Conservation (phyloP, 2,329 filamentous ascomycete genomes). For the Claviceps fusiformis region DNA sequence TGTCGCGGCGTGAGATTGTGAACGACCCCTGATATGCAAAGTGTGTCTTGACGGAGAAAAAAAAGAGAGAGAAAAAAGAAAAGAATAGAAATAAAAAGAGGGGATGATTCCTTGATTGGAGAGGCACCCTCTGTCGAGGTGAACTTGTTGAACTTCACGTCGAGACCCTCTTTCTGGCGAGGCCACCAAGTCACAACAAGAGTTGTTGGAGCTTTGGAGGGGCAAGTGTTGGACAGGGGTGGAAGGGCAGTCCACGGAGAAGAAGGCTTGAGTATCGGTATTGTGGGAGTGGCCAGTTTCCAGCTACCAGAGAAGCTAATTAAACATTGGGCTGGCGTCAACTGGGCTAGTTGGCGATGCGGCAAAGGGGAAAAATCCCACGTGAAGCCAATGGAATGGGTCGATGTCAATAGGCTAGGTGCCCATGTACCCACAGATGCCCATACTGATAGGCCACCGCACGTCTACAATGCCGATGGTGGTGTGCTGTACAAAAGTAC, state of each 20-base stretch:
- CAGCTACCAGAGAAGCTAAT: not conserved
- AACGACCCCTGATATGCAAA: not conserved
- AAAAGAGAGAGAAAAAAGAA: no score
- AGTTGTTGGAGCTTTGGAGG: not conserved
- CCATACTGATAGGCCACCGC: no score
- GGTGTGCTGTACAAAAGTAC: no score
- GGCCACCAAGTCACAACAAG: not conserved
- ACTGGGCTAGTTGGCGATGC: not conserved
- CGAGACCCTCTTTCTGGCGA: slow-evolving; percentile 1
- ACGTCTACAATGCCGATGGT: no score
- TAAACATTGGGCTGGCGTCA: not conserved
- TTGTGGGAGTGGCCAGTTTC: not conserved
- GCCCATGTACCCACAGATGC: no score
- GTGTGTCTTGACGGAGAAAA: not conserved
- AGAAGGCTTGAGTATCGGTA: not conserved
- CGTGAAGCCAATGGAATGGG: no score
- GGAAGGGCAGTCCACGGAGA: not conserved
- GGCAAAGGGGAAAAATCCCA: not conserved
- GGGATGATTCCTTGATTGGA: not conserved
- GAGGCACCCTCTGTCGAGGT: not conserved
- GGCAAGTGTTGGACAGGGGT: not conserved
- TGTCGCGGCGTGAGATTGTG: not conserved
- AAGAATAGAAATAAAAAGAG: not conserved
- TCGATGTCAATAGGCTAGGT: no score
- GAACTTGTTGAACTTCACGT: not conserved